Evolutionary conservation across 129 eudicot genomes (phyloP).

Genomic region (Artemisia argyi): DNA sequence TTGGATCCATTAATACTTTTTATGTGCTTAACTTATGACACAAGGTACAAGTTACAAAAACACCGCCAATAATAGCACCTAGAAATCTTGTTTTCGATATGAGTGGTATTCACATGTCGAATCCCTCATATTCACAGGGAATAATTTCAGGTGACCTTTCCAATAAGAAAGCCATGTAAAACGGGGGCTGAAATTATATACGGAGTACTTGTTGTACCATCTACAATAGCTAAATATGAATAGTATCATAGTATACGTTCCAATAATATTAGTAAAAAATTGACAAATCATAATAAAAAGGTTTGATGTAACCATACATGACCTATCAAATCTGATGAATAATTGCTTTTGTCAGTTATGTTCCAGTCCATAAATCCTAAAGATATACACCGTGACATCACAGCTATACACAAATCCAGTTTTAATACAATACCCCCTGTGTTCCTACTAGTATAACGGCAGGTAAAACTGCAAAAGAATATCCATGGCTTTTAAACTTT

Average conservation of each 20-base stretch:
- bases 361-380: slow-evolving; percentile 10
- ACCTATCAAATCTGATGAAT: slow-evolving; percentile 36
- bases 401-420: slow-evolving; percentile 15
- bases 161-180: slow-evolving; percentile 29
- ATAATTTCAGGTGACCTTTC: slow-evolving; percentile 40
- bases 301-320: slow-evolving; percentile 43
- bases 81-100: too few species aligned
- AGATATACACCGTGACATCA: slow-evolving; percentile 34
- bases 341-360: slow-evolving; percentile 27
- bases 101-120: neutral
- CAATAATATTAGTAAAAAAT: neutral
- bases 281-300: slow-evolving; percentile 18
- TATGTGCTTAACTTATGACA: too few species aligned
- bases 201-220: slow-evolving; percentile 16
- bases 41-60: too few species aligned
- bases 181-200: slow-evolving; percentile 32
- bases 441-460: too few species aligned
- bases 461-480: too few species aligned
- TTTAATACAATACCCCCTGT: neutral
- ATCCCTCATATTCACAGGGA: slow-evolving; percentile 4
- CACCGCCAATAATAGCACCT: too few species aligned
- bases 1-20: too few species aligned
- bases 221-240: neutral
- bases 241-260: neutral
- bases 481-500: too few species aligned